Evolutionary conservation across 148 eudicot species (phyloP).

Genomic region (Rhododendron griersonianum): DNA sequence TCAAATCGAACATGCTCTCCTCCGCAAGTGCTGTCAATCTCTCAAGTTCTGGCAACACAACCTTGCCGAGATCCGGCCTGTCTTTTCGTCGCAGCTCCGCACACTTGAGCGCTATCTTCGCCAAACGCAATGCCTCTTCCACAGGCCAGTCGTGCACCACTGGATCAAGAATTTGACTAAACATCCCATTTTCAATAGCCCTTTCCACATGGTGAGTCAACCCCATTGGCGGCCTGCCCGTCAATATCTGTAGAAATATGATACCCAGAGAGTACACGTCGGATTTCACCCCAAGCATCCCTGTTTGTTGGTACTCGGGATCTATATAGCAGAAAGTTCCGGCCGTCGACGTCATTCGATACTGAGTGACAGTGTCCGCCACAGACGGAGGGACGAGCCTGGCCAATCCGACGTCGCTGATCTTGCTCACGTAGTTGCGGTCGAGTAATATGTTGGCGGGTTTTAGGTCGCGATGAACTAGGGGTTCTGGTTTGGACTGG

Average conservation of each 20-base stretch:
- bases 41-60: conserved; percentile 58
- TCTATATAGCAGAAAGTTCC: conserved; percentile 96
- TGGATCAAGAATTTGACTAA: conserved; percentile 55
- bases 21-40: conserved; percentile 55
- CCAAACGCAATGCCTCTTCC: conserved; percentile 60
- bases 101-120: conserved; percentile 61
- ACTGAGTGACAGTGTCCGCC: conserved; percentile 74
- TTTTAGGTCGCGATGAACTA: conserved; percentile 89
- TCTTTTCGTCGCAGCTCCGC: conserved; percentile 78
- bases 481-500: conserved; percentile 88
- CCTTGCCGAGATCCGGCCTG: conserved; percentile 74
- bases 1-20: conserved; percentile 21
- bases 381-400: conserved; percentile 84
- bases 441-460: conserved; percentile 85
- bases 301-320: conserved; percentile 96
- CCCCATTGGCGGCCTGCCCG: conserved; percentile 84
- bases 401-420: conserved; percentile 88
- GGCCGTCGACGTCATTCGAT: conserved; percentile 83
- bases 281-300: conserved; percentile 68
- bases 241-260: conserved; percentile 70
- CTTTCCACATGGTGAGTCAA: conserved; percentile 59
- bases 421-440: conserved; percentile 77
- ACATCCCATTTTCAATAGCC: conserved; percentile 61
- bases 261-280: conserved; percentile 85
- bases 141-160: conserved; percentile 69